Conservation (phyloP, 1,284 basidiomycete genomes). For the Heterobasidion irregulare region DNA sequence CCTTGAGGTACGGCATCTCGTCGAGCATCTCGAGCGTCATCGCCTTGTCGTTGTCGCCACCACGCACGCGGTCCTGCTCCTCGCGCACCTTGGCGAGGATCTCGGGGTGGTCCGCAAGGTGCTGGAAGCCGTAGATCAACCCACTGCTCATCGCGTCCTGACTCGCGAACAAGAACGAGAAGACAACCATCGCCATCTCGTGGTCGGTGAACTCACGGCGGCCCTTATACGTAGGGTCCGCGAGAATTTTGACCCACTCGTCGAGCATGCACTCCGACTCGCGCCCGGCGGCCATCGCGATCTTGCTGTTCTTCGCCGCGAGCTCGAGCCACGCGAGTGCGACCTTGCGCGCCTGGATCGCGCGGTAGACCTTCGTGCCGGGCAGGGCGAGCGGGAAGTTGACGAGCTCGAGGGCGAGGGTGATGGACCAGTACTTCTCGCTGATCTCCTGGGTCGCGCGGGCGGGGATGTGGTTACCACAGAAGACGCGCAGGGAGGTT, state of each 20-base stretch:
- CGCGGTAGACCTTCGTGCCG: slow-evolving; percentile 95
- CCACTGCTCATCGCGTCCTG: slow-evolving; percentile 98
- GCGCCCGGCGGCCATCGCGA: slow-evolving; percentile 74
- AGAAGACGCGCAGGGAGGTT: slow-evolving; percentile 93
- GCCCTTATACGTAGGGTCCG: slow-evolving; percentile 66
- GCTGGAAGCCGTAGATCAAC: slow-evolving; percentile 92
- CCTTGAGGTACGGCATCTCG: slow-evolving; percentile 88
- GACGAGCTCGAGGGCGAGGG: slow-evolving; percentile 91
- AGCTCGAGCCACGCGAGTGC: slow-evolving; percentile 81
- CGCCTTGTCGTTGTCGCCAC: slow-evolving; percentile 73
- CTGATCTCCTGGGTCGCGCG: slow-evolving; percentile 75
- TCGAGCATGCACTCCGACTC: slow-evolving; percentile 91
- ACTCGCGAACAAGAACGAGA: slow-evolving; percentile 96
- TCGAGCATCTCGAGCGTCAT: slow-evolving; percentile 88
- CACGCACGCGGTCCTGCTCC: slow-evolving; percentile 84
- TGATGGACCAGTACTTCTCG: slow-evolving; percentile 96
- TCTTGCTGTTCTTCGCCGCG: slow-evolving; percentile 78
- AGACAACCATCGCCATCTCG: slow-evolving; percentile 95
- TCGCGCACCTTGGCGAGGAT: slow-evolving; percentile 84
- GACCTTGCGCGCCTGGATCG: slow-evolving; percentile 87
- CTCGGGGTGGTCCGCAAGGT: slow-evolving; percentile 89
- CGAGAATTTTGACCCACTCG: slow-evolving; percentile 81
- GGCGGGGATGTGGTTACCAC: slow-evolving; percentile 84
- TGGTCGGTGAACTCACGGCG: slow-evolving; percentile 85
- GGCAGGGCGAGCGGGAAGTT: slow-evolving; percentile 97